Evolutionary conservation across 1,284 basidiomycete genomes (phyloP), one percentile per base, ranked within the genome.

Genomic region (Blastosporella zonata): DNA sequence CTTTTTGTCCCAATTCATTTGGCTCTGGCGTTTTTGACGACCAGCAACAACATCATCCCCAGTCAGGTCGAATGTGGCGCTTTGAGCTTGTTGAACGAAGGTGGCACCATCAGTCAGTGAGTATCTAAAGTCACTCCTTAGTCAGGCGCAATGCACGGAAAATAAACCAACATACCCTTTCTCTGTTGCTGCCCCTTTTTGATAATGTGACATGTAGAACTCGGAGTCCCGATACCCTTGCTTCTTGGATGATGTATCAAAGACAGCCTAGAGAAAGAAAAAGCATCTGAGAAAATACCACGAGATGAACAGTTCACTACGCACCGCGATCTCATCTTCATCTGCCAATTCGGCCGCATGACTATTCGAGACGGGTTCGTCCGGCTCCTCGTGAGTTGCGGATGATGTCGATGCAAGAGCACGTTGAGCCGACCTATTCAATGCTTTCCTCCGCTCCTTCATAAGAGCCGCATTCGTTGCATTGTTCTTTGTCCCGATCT

Each of bases 191-290:
- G 91, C 87, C 49, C 88, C 92, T 58, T 87, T 87, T 62, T 95
- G 93, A 61, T 88, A 83, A 69, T 98, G 87, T 1, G 88, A 88
- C 77, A 99, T 84, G 69, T 94, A 99, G 65, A 93, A 97, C 42
- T 90, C 83, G 1, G 83, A 78, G 60, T 99, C 96, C 15, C 84
- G 80, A 69, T 79, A 97, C 5, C 65, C 65, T 22, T 69, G 70
- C 53, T 77, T 79, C 57, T 74, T 77, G 49, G 64, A 70, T 23
- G 74, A 68, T n/a, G 68, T 71, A 29, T 87, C 79, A 56, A 93
- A 93, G n/a, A 86, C 85, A 33, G 79, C 82, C 90, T 93, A 60
- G 12, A 42, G 34, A 49, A 35, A 18, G 42, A 35, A 49, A 34
- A 17, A 35, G 54, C 22, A 27, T 49, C 33, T 52, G 23, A 52